Evolutionary conservation across 306 rosid genomes (phyloP), one percentile per base, ranked within the genome.

Genomic region (Acacia melanoxylon): DNA sequence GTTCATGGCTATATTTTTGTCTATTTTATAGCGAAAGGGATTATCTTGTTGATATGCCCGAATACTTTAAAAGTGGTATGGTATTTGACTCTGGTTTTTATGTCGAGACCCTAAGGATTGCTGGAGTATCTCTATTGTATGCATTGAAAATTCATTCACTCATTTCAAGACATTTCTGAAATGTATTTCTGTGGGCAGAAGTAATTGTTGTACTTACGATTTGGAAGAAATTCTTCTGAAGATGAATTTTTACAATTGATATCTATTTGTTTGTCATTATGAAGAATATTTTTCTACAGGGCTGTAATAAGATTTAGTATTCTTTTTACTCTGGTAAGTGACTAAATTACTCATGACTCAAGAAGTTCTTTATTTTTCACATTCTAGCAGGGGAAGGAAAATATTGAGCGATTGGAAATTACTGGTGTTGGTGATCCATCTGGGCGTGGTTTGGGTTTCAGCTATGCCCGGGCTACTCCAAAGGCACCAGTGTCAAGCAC

Each of bases 381-480:
- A 14, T 65, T 77, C 56, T 54, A 44, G 51, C 83, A 95, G 99
- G 99, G 99, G 37, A 93, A 89, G 82, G 98, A 95, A 89, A 95
- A 89, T 83, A 93, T 95, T 83, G 98, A 95, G 74, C 90, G 97
- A 41, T 70, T 95, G 91, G 99, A 95, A 89, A 89, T 95, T 72
- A 93, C 94, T 84, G 99, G 99, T 80, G 97, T 93, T 77, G 99
- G 99, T 61, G 99, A 95, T 86, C 99, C 98, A 63, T 93, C 99
- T 66, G 97, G 99, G 48, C 92, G 97, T 70, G 99, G 99, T 75
- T 83, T 95, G 80, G 99, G 99, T 72, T 95, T 95, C 58, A 93
- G 99, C 88, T 95, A 88, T 84, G 98, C 94, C 33, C 91, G 99
- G 67, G 91, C 92, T 81, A 80, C 88, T 87, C 94, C 92, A 68